A percentile compares a stretch with the other conserved stretches of the same genome.
These are phyloP conservation scores for Abrus pulchellus DNA, from an alignment of 306 rosid genomes.

Conservation along the genomic window DNA sequence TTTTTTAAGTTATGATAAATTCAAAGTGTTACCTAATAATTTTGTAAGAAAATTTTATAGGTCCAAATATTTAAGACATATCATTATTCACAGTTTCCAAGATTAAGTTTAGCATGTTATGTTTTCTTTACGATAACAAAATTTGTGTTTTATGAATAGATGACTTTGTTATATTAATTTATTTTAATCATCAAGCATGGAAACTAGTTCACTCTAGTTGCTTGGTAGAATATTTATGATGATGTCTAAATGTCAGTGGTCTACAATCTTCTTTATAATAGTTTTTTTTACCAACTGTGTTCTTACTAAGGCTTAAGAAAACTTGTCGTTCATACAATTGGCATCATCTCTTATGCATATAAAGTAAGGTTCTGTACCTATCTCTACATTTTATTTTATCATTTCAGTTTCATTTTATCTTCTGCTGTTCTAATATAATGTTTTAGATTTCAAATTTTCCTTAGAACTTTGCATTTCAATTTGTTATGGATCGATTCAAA, in stretches of 20 bases:
- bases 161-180: too few relatives aligned
- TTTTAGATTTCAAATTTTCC: slow-evolving; percentile 17
- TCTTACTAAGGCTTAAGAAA: not conserved
- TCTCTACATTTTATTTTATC: slow-evolving; percentile 13
- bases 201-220: too few relatives aligned
- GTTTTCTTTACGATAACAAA: not conserved
- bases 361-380: slow-evolving; percentile 26
- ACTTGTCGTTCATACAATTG: slow-evolving; percentile 34
- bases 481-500: not conserved
- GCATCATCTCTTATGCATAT: slow-evolving; percentile 20
- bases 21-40: too few relatives aligned
- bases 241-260: too few relatives aligned
- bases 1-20: too few relatives aligned
- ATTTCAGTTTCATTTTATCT: slow-evolving; percentile 25
- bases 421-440: slow-evolving; percentile 1
- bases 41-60: too few relatives aligned
- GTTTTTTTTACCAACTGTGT: too few relatives aligned
- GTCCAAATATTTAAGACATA: too few relatives aligned
- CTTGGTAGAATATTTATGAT: too few relatives aligned
- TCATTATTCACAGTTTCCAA: too few relatives aligned
- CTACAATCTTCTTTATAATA: too few relatives aligned
- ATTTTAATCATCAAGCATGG: too few relatives aligned
- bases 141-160: not conserved
- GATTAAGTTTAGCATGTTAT: not conserved
- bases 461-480: slow-evolving; percentile 33